Percentiles rank a stretch among this genome's conserved stretches.
phyloP scores from a whole-genome alignment of 495 filamentous ascomycete species.

The Oleoguttula mirabilis region DNA sequence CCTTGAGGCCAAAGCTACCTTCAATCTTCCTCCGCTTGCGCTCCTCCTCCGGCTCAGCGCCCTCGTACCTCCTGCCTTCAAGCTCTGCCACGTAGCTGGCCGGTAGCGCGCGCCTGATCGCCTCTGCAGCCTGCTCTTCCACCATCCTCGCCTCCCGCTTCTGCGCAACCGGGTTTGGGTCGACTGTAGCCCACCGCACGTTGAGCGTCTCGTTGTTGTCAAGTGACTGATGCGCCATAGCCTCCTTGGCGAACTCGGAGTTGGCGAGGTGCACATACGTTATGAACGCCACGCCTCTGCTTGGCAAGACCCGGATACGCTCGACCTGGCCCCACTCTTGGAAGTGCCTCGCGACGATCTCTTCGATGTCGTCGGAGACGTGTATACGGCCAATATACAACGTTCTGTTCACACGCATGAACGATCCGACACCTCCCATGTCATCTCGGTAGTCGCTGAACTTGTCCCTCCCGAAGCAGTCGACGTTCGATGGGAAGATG shows the following conservation, averaged over 20 bases:
- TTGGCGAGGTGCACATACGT: constrained; percentile 76
- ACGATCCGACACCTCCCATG: constrained; percentile 90
- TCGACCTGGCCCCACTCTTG: constrained; percentile 90
- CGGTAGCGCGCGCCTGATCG: constrained; percentile 80
- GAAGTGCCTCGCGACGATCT: constrained; percentile 88
- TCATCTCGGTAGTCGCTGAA: constrained; percentile 81
- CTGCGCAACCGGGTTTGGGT: constrained; percentile 92
- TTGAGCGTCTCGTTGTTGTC: constrained; percentile 90
- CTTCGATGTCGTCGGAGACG: constrained; percentile 94
- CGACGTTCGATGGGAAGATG: constrained; percentile 76
- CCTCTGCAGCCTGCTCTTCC: constrained; percentile 97
- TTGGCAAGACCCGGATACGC: constrained; percentile 66
- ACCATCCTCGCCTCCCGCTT: constrained; percentile 79
- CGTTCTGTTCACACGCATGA: constrained; percentile 82
- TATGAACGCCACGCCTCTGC: constrained; percentile 79
- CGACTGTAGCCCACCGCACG: constrained; percentile 91
- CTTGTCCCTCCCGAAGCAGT: constrained; percentile 88
- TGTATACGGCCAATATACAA: constrained; percentile 88
- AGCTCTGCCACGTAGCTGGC: constrained; percentile 87
- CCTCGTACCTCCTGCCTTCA: constrained; percentile 51
- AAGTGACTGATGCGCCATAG: constrained; percentile 76
- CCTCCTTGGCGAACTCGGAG: constrained; percentile 31
- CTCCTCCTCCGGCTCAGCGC: constrained; percentile 62
- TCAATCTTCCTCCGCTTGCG: constrained; percentile 82
- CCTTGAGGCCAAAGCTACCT: constrained; percentile 73